phyloP scores from a whole-genome alignment of 2,329 filamentous ascomycete genomes.

The Talaromyces sp. region DNA sequence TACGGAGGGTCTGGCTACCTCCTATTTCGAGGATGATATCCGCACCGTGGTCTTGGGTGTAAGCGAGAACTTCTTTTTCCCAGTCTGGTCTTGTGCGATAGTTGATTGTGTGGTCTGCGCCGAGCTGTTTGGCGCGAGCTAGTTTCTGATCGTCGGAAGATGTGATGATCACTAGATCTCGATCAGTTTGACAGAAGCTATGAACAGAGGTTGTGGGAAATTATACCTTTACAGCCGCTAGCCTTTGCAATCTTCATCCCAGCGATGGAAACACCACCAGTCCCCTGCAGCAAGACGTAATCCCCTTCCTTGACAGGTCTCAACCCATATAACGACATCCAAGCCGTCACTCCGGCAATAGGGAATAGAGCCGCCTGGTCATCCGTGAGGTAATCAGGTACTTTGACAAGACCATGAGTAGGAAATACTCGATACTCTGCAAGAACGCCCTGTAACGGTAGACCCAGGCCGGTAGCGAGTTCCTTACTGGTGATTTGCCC shows the following conservation, averaged over 20 bases:
- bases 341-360: constrained; percentile 50
- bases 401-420: constrained; percentile 38
- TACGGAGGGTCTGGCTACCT: constrained; percentile 49
- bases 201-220: not conserved
- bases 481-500: constrained; percentile 59
- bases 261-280: constrained; percentile 47
- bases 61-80: constrained; percentile 43
- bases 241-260: constrained; percentile 50
- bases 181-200: constrained; percentile 12
- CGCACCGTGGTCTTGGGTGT: constrained; percentile 47
- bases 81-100: constrained; percentile 48
- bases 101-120: constrained; percentile 50
- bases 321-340: constrained; percentile 49
- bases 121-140: constrained; percentile 49
- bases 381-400: constrained; percentile 37
- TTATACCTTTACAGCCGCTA: constrained; percentile 40
- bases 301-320: constrained; percentile 42
- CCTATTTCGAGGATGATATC: constrained; percentile 53
- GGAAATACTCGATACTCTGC: constrained; percentile 44
- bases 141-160: constrained; percentile 53
- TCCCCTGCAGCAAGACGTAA: constrained; percentile 55
- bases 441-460: constrained; percentile 52
- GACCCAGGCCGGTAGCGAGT: constrained; percentile 57
- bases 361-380: constrained; percentile 43
- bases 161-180: constrained; percentile 46